Evolutionary conservation across 352 stramenopile genomes (phyloP).

Genomic region (Globisporangium camurandrum): DNA sequence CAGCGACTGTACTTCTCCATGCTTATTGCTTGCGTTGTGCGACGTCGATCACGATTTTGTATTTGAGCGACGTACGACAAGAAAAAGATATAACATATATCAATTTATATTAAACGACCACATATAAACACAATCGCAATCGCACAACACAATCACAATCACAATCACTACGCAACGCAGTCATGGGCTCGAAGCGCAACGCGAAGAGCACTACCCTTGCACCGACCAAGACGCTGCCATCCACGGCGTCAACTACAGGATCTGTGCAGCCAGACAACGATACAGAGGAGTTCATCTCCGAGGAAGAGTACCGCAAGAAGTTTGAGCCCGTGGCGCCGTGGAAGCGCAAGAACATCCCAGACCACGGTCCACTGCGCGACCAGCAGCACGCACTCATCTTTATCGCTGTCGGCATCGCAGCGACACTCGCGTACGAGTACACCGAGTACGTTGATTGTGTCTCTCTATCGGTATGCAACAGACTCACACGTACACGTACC

Average conservation of each 20-base stretch:
- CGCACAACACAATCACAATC: neutral
- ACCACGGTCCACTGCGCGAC: constrained; percentile 66
- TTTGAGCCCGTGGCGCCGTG: constrained; percentile 77
- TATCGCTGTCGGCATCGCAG: constrained; percentile 42
- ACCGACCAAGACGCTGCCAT: no score
- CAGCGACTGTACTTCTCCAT: constrained; percentile 87
- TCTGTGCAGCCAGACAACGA: constrained; percentile 3
- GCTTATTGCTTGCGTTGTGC: neutral
- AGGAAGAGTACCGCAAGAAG: constrained; percentile 51
- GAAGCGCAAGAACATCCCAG: constrained; percentile 72
- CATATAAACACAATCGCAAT: neutral
- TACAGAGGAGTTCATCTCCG: constrained; percentile 28
- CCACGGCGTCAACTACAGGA: neutral
- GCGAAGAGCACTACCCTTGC: constrained; percentile 12
- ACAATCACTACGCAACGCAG: neutral
- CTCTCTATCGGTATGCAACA: neutral
- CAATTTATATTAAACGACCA: neutral
- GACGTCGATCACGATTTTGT: no score
- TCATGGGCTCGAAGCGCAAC: constrained; percentile 7
- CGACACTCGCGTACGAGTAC: constrained; percentile 66
- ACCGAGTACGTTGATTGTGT: constrained; percentile 28
- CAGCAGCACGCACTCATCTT: constrained; percentile 62
- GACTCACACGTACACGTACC: neutral
- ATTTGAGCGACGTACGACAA: no score
- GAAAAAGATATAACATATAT: no score